Conservation (phyloP, 140 eudicot species). For the Erigeron philadelphicus region DNA sequence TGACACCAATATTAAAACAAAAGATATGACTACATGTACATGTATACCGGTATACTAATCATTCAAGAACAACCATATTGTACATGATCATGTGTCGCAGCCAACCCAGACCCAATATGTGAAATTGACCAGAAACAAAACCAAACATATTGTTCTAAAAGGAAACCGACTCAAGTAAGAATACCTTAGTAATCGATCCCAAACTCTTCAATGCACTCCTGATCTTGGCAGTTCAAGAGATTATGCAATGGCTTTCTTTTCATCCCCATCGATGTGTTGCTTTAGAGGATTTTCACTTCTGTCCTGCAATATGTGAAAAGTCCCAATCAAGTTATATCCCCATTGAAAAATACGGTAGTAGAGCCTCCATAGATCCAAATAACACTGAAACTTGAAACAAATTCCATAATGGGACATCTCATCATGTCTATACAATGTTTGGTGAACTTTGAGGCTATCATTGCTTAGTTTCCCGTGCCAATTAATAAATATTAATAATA, state of each 20-base stretch:
- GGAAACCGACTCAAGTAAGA: slow-evolving; percentile 13
- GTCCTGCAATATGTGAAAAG: slow-evolving; percentile 22
- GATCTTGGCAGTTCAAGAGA: slow-evolving; percentile 9
- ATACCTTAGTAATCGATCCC: slow-evolving; percentile 13
- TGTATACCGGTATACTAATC: slow-evolving; percentile 24
- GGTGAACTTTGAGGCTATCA: too few relatives aligned
- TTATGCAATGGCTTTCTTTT: slow-evolving; percentile 26
- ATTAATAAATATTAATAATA: too few relatives aligned
- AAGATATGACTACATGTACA: slow-evolving; percentile 33
- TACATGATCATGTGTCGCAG: slow-evolving; percentile 22
- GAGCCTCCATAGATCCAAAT: too few relatives aligned
- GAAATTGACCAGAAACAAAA: slow-evolving; percentile 18
- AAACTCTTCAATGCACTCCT: not conserved
- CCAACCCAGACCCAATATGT: slow-evolving; percentile 1
- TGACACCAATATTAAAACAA: slow-evolving; percentile 16
- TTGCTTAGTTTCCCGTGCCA: not conserved
- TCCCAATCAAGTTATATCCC: not conserved
- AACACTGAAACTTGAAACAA: not conserved
- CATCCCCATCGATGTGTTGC: slow-evolving; percentile 25
- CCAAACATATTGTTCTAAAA: slow-evolving; percentile 12
- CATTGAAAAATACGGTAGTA: too few relatives aligned
- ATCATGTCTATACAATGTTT: not conserved
- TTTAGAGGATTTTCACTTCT: slow-evolving; percentile 14
- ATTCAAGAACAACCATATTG: slow-evolving; percentile 27
- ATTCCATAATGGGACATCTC: not conserved